A percentile compares a stretch with the other conserved stretches of the same genome.
These are phyloP conservation scores for Apophysomyces sp. DNA, from an alignment of 371 early-diverging fungal species.

Conservation along the genomic window DNA sequence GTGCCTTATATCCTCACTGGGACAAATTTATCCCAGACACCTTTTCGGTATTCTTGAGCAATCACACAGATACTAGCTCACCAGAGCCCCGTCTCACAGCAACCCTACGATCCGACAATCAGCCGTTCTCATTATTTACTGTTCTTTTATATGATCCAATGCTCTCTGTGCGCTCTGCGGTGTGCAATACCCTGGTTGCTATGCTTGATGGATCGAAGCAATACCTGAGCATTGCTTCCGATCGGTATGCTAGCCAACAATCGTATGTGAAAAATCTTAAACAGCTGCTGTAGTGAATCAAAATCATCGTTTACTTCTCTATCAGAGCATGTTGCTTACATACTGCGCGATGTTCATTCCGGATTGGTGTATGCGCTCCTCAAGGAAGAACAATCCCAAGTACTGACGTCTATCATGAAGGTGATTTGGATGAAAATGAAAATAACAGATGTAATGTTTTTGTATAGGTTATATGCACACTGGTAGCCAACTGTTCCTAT, in stretches of 20 bases:
- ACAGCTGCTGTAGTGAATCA: neutral
- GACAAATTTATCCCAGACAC: constrained; percentile 58
- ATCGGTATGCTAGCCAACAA: constrained; percentile 31
- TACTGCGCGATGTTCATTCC: constrained; percentile 43
- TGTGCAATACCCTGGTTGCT: constrained; percentile 51
- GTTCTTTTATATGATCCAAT: constrained; percentile 44
- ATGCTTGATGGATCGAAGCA: constrained; percentile 61
- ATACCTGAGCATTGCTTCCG: constrained; percentile 62
- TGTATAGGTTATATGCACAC: constrained; percentile 17
- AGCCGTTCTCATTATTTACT: constrained; percentile 45
- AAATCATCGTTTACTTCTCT: constrained; percentile 50
- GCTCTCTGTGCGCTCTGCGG: constrained; percentile 51
- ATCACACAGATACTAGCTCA: constrained; percentile 13
- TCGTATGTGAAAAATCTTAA: neutral
- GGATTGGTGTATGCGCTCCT: constrained; percentile 34
- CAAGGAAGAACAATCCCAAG: constrained; percentile 31
- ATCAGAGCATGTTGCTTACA: constrained; percentile 43
- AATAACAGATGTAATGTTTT: neutral
- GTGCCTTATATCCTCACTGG: constrained; percentile 61
- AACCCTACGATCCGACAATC: constrained; percentile 31
- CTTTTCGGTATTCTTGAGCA: constrained; percentile 29
- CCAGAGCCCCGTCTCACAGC: constrained; percentile 19
- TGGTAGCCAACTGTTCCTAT: constrained; percentile 49
- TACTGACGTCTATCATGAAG: constrained; percentile 33
- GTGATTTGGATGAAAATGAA: constrained; percentile 5